Evolutionary conservation across 2,329 filamentous ascomycete species (phyloP).

Genomic region (Alternaria arbusti): DNA sequence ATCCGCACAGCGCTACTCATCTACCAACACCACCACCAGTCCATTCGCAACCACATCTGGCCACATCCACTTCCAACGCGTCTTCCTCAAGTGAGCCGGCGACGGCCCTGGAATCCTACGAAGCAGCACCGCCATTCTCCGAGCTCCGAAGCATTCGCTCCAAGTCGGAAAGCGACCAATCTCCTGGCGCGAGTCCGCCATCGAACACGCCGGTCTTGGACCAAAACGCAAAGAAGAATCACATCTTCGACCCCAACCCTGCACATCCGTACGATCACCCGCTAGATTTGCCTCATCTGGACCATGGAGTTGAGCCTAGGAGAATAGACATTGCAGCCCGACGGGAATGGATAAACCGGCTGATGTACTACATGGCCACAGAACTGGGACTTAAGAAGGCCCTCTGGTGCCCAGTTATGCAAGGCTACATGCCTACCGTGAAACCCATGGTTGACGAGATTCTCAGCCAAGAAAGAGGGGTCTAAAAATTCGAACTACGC

Average conservation of each 20-base stretch:
- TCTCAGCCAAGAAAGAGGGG: slow-evolving; percentile 5
- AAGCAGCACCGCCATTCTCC: slow-evolving; percentile 3
- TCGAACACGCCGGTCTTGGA: neutral
- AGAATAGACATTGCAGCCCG: slow-evolving; percentile 29
- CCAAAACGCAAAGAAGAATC: slow-evolving; percentile 6
- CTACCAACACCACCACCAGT: neutral
- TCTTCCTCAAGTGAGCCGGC: slow-evolving; percentile 5
- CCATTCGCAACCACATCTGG: neutral
- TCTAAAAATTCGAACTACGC: neutral
- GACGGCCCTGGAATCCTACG: slow-evolving; percentile 2
- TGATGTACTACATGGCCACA: slow-evolving; percentile 31
- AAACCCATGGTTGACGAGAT: slow-evolving; percentile 24
- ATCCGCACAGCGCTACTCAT: neutral
- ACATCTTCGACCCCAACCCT: slow-evolving; percentile 29
- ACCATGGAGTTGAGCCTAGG: slow-evolving; percentile 13
- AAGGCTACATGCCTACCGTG: slow-evolving; percentile 23
- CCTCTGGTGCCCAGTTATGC: slow-evolving; percentile 28
- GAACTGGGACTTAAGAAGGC: slow-evolving; percentile 39
- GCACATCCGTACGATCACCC: slow-evolving; percentile 29
- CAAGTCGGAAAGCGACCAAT: neutral
- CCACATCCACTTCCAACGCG: neutral
- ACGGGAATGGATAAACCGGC: slow-evolving; percentile 35
- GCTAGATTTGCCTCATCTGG: slow-evolving; percentile 5
- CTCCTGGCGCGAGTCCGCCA: neutral
- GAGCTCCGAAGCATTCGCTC: neutral